A percentile compares a stretch with the other conserved stretches of the same genome.
phyloP scores from a whole-genome alignment of 2,329 filamentous ascomycete genomes.

The Cladorrhinum sp. region DNA sequence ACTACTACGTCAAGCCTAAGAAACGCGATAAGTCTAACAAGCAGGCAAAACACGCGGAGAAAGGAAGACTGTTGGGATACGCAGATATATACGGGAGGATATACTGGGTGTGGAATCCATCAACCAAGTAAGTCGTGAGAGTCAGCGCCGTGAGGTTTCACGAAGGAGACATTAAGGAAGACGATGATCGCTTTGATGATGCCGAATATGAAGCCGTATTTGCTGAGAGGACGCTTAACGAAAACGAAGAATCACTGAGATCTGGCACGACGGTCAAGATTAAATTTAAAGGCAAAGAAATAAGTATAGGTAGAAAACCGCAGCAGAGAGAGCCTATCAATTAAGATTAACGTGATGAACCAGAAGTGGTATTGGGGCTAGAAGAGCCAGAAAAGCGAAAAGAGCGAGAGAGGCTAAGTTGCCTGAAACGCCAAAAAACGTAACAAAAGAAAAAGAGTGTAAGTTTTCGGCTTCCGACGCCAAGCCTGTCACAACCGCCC shows the following conservation, averaged over 20 bases:
- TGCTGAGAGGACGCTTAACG: neutral
- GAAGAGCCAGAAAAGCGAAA: no score
- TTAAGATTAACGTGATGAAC: no score
- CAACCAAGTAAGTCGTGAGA: neutral
- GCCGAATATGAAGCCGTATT: neutral
- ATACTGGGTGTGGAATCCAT: neutral
- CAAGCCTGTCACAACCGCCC: no score
- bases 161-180: neutral
- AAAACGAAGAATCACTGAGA: neutral
- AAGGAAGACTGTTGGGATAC: neutral
- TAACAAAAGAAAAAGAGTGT: no score
- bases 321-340: no score
- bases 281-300: no score
- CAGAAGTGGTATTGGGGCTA: no score
- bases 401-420: no score
- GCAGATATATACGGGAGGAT: neutral
- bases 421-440: no score
- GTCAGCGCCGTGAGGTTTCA: neutral
- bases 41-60: neutral
- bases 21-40: neutral
- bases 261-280: no score
- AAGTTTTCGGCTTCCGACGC: no score
- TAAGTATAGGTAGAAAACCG: no score
- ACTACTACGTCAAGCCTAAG: slow-evolving; percentile 4
- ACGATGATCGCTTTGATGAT: neutral